phyloP scores from a whole-genome alignment of 345 rosid species.

The Excoecaria cochinchinensis region DNA sequence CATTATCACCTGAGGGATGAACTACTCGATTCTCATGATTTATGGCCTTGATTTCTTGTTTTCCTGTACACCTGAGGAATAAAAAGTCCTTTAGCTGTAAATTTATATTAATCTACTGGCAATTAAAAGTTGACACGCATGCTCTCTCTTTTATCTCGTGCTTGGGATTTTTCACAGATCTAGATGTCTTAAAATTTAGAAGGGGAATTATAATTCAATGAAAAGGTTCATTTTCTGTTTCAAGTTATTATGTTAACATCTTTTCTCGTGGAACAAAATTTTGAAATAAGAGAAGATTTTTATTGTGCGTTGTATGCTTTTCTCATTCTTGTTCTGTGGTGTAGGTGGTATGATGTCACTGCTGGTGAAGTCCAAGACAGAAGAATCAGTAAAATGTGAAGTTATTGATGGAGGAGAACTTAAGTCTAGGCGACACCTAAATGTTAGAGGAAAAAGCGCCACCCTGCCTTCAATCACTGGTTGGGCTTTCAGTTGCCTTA shows the following conservation, averaged over 20 bases:
- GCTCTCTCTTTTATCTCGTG: neutral
- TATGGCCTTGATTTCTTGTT: neutral
- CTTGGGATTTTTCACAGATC: neutral
- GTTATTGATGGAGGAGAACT: conserved; percentile 99
- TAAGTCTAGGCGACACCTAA: conserved; percentile 93
- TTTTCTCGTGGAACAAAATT: neutral
- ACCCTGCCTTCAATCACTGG: conserved; percentile 97
- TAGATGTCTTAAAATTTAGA: neutral
- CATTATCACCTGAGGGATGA: neutral
- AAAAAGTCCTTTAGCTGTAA: neutral
- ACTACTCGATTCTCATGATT: neutral
- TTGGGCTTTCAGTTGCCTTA: conserved; percentile 26
- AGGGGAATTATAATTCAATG: neutral
- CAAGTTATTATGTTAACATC: neutral
- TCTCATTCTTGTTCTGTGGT: conserved; percentile 25
- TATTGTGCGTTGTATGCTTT: neutral
- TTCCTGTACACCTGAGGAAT: neutral
- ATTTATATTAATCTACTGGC: neutral
- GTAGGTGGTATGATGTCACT: conserved; percentile 99
- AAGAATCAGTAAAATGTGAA: conserved; percentile 90
- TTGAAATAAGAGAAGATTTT: neutral
- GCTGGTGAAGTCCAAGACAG: conserved; percentile 83
- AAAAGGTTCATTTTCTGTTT: neutral
- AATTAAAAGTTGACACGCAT: neutral
- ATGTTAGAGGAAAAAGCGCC: conserved; percentile 97